Evolutionary conservation across 208 protist species (phyloP), one percentile per base, ranked within the genome.

Genomic region (Trypanosoma cruzi): DNA sequence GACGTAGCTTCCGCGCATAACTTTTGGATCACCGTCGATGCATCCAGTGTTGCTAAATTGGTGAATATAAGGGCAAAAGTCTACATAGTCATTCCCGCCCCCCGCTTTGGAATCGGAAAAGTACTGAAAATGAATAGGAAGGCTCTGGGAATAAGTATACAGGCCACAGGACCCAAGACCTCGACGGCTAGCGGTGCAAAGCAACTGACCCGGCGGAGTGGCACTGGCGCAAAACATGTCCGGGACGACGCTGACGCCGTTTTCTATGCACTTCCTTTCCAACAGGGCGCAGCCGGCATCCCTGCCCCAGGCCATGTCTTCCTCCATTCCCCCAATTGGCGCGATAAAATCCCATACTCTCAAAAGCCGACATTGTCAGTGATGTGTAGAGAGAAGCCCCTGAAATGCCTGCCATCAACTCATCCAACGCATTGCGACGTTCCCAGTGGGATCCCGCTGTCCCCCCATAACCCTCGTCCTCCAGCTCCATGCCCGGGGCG

Each of bases 51-150:
- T 75, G 22, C 7, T 28, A 56, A 31, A 81, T 3, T 0, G 13
- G 16, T 53, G 1, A 53, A 88, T 54, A 16, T 65, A 58, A 18
- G 79, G 86, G 67, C 83, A 88, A 69, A 74, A 83, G 61, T 88
- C 82, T 73, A 84, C 81, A 34, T 78, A 64, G 1, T 58, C 8
- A 26, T 49, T 31, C 29, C 4, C 10, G 13, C 82, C 86, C 14
- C 74, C 72, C 4, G 48, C 14, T 3, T 28, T 71, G 0, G 64
- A 42, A 42, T 82, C 20, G 0, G 0, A 1, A 40, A 89, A 88
- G 71, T 90, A 90, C 52, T 73, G 79, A 66, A 79, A 89, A 16
- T 75, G 40, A 18, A 50, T 18, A 29, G 79, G 64, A n/a, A 80
- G 46, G 13, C 2, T 8, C 2, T n/a, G 13, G 3, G 14, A 16